Base-by-base conservation (phyloP, 352 stramenopile genomes). In the Phytophthora niederhauseri region DNA sequence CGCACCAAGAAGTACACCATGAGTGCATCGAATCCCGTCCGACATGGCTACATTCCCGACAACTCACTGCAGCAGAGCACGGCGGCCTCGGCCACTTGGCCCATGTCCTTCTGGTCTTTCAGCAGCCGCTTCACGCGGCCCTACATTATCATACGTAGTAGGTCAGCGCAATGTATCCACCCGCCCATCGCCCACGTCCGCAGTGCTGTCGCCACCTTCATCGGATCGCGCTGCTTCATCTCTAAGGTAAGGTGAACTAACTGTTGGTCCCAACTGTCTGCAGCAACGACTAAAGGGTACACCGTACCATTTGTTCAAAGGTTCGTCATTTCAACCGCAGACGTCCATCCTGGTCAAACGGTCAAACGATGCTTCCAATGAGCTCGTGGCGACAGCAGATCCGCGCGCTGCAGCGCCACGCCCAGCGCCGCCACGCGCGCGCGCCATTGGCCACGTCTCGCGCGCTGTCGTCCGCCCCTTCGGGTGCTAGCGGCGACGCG, bases 81-180 rank as follows among this genome's bases (percentile, higher is more conserved):
- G 5, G 82, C 81, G 15, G 72, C 66, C 15, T 93, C 82, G 43
- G 64, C 73, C 57, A 93, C 73, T 78, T 90, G 81, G 2, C 85
- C 85, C 81, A 91, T 91, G 71, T 91, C 85, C 59, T 89, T 83
- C 52, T 90, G 79, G 24, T 85, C 80, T 41, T 77, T 79, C 43
- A 93, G 75, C 38, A 93, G 55, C 28, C 78, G 78, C 82, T 91
- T 91, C 51, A 93, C 81, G 43, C 84, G 82, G 4, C 82, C 76
- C 81, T 89, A 24, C 26, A 55, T 48, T 4, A 1, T 3, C 30
- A 45, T 53, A 26, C 24, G 24, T 26, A 57, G 48, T n/a, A 58
- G n/a, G 20, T 57, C 11, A 69, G 61, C 55, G 20, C 30, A 53
- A 28, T 28, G 12, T 14, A 60, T 38, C 20, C n/a, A 15, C 14